Evolutionary conservation across 768 basidiomycete genomes (phyloP), one percentile per base, ranked within the genome.

Genomic region (Phaeolepiota aurea): DNA sequence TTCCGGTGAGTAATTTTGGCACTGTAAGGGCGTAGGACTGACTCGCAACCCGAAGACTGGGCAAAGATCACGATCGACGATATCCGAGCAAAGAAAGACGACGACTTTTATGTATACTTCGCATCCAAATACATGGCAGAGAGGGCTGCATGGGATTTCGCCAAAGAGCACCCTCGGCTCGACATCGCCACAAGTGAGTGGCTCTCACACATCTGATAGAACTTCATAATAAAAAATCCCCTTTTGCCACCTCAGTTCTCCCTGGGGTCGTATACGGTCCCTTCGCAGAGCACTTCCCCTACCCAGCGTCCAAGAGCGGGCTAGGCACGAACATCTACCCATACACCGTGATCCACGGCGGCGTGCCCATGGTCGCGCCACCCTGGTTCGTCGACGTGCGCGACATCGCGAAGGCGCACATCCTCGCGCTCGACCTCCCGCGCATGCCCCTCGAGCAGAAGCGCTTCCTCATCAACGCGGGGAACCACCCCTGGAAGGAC

Each of bases 51-150:
- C 7, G 25, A 20, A 59, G 67, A 62, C 16, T 68, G 66, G 68
- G 64, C 57, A 20, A 42, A 48, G 3, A 49, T 50, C 11, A 55
- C 60, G 5, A 43, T 49, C 13, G 61, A 65, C 32, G 59, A 67
- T 21, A 55, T 58, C 2, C 44, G 51, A 28, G 45, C 44, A 14
- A 49, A 58, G 13, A 50, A 52, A 16, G 51, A 53, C 0, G 46
- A 54, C 33, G 53, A 55, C 7, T 53, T 52, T 22, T 64, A 60
- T 32, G 51, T 61, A 22, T 74, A 74, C 51, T 56, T 61, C 23
- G 58, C 60, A 9, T 57, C 66, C 13, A 74, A 74, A 44, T 54
- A 56, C 10, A 47, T 68, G 2, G 62, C 66, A 2, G 71, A 74
- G 48, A 47, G 50, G 16, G 65, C 66, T 0, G 55, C 63, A 5